These are phyloP conservation scores for Saccharum hybrid DNA, from an alignment of 202 grass and related monocot species.

Conservation along the genomic window DNA sequence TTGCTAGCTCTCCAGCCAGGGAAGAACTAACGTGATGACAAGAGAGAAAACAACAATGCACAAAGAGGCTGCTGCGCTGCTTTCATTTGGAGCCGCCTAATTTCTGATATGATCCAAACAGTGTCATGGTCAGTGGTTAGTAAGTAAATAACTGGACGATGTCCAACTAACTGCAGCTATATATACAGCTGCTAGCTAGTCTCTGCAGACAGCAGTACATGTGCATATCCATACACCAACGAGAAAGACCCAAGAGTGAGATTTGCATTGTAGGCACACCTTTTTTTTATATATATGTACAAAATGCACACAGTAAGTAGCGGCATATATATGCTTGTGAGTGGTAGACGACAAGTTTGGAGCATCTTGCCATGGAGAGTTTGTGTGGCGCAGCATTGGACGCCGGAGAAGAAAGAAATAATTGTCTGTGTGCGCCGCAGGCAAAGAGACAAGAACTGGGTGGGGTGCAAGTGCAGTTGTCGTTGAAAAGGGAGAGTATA, in stretches of 20 bases:
- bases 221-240: slow-evolving; percentile 31
- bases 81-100: slow-evolving; percentile 25
- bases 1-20: slow-evolving; percentile 23
- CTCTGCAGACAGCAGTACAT: neutral
- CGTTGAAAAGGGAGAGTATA: slow-evolving; percentile 3
- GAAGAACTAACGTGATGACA: slow-evolving; percentile 29
- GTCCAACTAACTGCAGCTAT: slow-evolving; percentile 9
- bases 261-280: slow-evolving; percentile 28
- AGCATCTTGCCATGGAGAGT: neutral
- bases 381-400: slow-evolving; percentile 7
- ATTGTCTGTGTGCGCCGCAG: slow-evolving; percentile 13
- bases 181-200: neutral
- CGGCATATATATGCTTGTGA: neutral
- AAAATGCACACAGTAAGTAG: neutral
- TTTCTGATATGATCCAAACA: slow-evolving; percentile 10
- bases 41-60: slow-evolving; percentile 43
- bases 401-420: neutral
- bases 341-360: slow-evolving; percentile 22
- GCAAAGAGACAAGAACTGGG: slow-evolving; percentile 26
- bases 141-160: slow-evolving; percentile 2
- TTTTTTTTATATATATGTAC: neutral
- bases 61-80: slow-evolving; percentile 20
- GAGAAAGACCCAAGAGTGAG: slow-evolving; percentile 48
- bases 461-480: slow-evolving; percentile 18
- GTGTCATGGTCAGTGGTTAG: neutral